Conservation (phyloP, 1,284 basidiomycete genomes). For the Pyrrhoderma lamaoense region DNA sequence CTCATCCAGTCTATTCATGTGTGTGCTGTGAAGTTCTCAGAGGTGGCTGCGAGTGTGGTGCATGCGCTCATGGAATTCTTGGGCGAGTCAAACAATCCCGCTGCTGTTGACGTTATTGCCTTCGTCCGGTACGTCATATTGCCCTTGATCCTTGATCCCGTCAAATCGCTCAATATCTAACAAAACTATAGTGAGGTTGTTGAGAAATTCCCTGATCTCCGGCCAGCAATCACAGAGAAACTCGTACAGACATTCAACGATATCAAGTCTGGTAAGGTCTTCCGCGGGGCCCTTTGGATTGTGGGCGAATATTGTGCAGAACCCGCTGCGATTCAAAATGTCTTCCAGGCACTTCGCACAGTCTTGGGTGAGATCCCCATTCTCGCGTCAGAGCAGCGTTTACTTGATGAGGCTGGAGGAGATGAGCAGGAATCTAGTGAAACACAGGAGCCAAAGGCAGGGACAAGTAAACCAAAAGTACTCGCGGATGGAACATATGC, state of each 20-base stretch:
- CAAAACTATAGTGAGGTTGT: constrained; percentile 74
- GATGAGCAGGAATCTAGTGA: constrained; percentile 42
- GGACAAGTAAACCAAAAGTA: constrained; percentile 41
- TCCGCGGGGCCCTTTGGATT: constrained; percentile 96
- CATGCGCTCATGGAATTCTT: constrained; percentile 99
- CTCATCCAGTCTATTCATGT: constrained; percentile 97
- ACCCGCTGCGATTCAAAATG: constrained; percentile 53
- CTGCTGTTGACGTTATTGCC: constrained; percentile 91
- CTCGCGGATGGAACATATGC: constrained; percentile 97
- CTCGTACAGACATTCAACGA: constrained; percentile 79
- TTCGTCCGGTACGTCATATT: constrained; percentile 68
- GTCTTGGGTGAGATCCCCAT: constrained; percentile 96
- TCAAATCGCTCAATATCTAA: not conserved
- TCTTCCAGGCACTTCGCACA: constrained; percentile 79
- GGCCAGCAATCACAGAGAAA: constrained; percentile 80
- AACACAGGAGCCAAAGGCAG: constrained; percentile 40
- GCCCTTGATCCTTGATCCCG: not conserved
- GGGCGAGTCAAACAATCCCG: constrained; percentile 92
- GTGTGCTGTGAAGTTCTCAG: constrained; percentile 96
- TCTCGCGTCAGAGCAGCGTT: constrained; percentile 79
- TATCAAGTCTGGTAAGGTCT: constrained; percentile 97
- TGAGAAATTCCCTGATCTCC: constrained; percentile 92
- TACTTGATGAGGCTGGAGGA: constrained; percentile 69
- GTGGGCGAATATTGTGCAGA: constrained; percentile 89
- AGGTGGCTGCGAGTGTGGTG: constrained; percentile 94